A percentile compares a stretch with the other conserved stretches of the same genome.
Conservation (phyloP, 2,329 filamentous ascomycete species). For the Arthrocladium fulminans region DNA sequence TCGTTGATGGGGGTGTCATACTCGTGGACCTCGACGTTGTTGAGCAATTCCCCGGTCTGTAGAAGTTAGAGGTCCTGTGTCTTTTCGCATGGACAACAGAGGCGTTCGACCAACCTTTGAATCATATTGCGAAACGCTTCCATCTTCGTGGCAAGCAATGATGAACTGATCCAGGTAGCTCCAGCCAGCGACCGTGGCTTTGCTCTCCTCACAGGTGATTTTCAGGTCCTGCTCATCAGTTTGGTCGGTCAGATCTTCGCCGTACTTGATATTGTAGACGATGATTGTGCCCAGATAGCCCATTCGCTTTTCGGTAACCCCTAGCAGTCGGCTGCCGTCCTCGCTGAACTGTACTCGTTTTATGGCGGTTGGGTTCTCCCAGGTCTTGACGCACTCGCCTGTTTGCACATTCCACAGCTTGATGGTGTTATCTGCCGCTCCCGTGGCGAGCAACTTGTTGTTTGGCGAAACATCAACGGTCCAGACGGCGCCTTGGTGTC, state of each 20-base stretch:
- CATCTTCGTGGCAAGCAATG: slow-evolving; percentile 94
- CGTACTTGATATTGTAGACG: slow-evolving; percentile 79
- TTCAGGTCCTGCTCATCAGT: slow-evolving; percentile 70
- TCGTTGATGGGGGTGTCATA: slow-evolving; percentile 76
- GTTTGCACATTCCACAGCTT: slow-evolving; percentile 93
- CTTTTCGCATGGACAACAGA: slow-evolving; percentile 14
- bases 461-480: slow-evolving; percentile 94
- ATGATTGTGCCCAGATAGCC: slow-evolving; percentile 90
- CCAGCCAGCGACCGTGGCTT: slow-evolving; percentile 95
- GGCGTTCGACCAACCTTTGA: slow-evolving; percentile 70
- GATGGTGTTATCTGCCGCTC: slow-evolving; percentile 96
- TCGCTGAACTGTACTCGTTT: slow-evolving; percentile 97
- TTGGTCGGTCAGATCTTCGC: slow-evolving; percentile 69
- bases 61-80: slow-evolving; percentile 5
- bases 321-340: slow-evolving; percentile 81
- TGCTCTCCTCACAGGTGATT: slow-evolving; percentile 91
- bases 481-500: slow-evolving; percentile 97
- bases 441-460: slow-evolving; percentile 82
- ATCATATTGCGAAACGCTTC: slow-evolving; percentile 83
- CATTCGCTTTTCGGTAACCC: slow-evolving; percentile 97
- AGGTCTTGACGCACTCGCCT: slow-evolving; percentile 87
- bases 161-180: slow-evolving; percentile 93
- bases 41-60: slow-evolving; percentile 68
- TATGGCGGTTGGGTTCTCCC: slow-evolving; percentile 94
- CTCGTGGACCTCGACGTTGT: slow-evolving; percentile 78